Conservation (phyloP, 768 basidiomycete species). For the Podaxis mareebaensis region DNA sequence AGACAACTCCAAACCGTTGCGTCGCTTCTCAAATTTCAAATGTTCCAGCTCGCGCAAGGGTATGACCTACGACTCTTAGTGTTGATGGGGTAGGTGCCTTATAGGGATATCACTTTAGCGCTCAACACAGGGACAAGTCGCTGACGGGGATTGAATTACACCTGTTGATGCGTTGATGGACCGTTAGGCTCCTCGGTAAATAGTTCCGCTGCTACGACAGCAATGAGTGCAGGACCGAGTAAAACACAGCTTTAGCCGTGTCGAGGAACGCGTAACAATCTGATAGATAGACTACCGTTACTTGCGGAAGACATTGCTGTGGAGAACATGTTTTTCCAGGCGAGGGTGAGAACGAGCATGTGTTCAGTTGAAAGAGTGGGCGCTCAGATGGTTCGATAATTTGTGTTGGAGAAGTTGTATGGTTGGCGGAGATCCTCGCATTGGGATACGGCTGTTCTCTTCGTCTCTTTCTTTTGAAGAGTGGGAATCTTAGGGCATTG, state of each 20-base stretch:
- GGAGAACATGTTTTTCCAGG: neutral
- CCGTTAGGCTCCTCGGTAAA: slow-evolving; percentile 3
- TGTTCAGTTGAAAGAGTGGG: neutral
- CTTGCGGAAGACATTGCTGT: neutral
- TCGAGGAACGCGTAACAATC: neutral
- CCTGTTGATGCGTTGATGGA: neutral
- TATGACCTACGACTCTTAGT: neutral
- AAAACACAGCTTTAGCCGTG: neutral
- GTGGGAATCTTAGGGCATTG: neutral
- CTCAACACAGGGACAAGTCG: neutral
- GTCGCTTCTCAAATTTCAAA: neutral
- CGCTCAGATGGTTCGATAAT: neutral
- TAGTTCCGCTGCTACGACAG: neutral
- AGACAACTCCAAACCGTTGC: neutral
- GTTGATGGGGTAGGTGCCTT: neutral
- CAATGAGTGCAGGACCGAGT: slow-evolving; percentile 7
- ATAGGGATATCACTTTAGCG: neutral
- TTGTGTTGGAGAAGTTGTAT: neutral
- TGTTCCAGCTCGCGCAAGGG: neutral
- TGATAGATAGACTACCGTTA: neutral
- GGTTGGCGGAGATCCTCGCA: neutral
- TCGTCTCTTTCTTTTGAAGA: neutral
- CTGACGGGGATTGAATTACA: neutral
- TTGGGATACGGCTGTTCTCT: neutral
- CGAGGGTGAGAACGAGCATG: neutral